Evolutionary conservation across 148 eudicot genomes (phyloP), one percentile per base, ranked within the genome.

Genomic region (Salicornia ramosissima): DNA sequence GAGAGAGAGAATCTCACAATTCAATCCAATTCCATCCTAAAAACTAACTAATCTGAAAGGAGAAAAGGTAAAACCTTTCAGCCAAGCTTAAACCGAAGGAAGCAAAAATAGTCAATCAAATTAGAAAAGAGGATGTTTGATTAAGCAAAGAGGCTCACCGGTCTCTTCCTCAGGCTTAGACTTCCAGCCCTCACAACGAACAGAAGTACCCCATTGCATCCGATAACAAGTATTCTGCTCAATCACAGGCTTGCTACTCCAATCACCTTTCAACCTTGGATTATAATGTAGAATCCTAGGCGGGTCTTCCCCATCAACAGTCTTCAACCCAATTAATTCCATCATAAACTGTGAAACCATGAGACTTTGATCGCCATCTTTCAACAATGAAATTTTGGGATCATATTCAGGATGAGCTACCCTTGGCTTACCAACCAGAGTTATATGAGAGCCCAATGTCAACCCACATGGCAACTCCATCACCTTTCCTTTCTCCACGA

Each of bases 181-280:
- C 70, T 77, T 83, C 95, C 90, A 88, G 58, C 98, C 98, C 39
- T 93, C 95, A 36, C 98, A 93, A 29, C 95, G 78, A 71, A 85
- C 86, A 0, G 86, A 85, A 2, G 90, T 71, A 14, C 96, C 96
- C 98, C 98, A 93, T 66, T 93, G 90, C 87, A 84, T 87, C 72
- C 98, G 81, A 71, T 90, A 90, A 83, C 98, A 90, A 73, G 96
- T 90, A 42, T 93, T 93, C 83, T 85, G 91, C 88, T 93, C 98
- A 79, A 93, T 93, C 26, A 90, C 92, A 69, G 98, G 98, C 86
- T 84, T 87, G 33, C 86, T 89, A 80, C 92, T 90, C 98, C 90
- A 87, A 82, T 93, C 96, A 29, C 96, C 96, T 68, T 85, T 93
- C 85, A 93, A 79, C 78, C 98, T 85, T 0, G 98, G 98, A 82